Percentiles rank a stretch among this genome's conserved stretches.
Evolutionary conservation across 2,329 filamentous ascomycete genomes (phyloP).

Genomic region (Fonsecaea monophora): DNA sequence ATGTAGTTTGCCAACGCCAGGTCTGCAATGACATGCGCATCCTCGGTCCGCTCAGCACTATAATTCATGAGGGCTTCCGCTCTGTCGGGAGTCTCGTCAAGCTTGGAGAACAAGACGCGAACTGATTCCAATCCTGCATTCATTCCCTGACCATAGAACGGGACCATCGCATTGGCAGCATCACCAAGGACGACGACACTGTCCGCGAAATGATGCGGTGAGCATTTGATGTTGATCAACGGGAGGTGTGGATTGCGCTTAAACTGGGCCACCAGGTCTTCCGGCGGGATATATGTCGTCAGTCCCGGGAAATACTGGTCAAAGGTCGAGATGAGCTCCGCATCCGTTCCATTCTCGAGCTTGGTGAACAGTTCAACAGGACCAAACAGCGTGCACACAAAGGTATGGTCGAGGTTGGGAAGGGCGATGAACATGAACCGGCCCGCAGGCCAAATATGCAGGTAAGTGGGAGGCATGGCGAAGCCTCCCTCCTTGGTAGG

Average conservation of each 20-base stretch:
- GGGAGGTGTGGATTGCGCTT: slow-evolving; percentile 84
- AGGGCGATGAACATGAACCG: slow-evolving; percentile 99
- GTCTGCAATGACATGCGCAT: slow-evolving; percentile 90
- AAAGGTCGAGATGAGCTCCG: slow-evolving; percentile 72
- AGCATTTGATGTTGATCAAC: slow-evolving; percentile 90
- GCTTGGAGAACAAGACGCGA: slow-evolving; percentile 78
- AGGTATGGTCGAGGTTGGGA: slow-evolving; percentile 83
- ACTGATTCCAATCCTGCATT: slow-evolving; percentile 97
- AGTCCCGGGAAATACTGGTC: slow-evolving; percentile 86
- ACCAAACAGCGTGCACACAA: slow-evolving; percentile 93
- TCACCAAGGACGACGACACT: slow-evolving; percentile 88
- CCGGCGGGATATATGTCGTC: slow-evolving; percentile 62
- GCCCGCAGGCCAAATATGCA: slow-evolving; percentile 96
- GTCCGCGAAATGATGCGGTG: slow-evolving; percentile 79
- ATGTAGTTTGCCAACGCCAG: slow-evolving; percentile 88
- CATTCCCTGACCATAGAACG: slow-evolving; percentile 98
- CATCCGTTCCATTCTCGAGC: slow-evolving; percentile 68
- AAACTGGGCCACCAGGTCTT: slow-evolving; percentile 77
- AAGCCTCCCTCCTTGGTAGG: slow-evolving; percentile 63
- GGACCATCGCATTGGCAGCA: slow-evolving; percentile 96
- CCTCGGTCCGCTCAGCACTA: slow-evolving; percentile 72
- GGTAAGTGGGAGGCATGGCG: slow-evolving; percentile 84
- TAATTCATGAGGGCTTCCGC: slow-evolving; percentile 72
- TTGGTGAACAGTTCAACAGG: slow-evolving; percentile 71
- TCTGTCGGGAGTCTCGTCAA: slow-evolving; percentile 66